Conservation (phyloP, 2,329 filamentous ascomycete genomes). For the Reticulascus tulasneorum region DNA sequence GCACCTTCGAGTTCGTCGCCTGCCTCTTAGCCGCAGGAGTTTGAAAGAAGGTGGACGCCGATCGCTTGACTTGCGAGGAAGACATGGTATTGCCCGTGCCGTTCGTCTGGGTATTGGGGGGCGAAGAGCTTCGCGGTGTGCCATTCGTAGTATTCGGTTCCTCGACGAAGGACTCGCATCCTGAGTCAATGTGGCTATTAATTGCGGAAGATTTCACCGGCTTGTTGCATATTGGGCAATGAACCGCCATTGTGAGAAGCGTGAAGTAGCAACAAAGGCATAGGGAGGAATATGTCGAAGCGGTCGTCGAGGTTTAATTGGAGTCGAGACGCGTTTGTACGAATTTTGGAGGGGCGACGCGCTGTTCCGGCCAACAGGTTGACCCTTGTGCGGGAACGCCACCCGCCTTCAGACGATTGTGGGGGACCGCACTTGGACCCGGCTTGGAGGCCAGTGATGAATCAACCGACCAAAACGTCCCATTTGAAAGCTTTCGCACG, state of each 20-base stretch:
- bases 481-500: too few relatives aligned
- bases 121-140: constrained; percentile 17
- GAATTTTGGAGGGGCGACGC: too few relatives aligned
- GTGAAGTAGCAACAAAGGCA: too few relatives aligned
- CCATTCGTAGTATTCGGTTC: too few relatives aligned
- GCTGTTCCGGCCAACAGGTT: too few relatives aligned
- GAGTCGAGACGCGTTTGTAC: background rate
- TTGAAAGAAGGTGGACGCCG: constrained; percentile 54
- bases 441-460: too few relatives aligned
- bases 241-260: constrained; percentile 42
- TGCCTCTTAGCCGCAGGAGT: constrained; percentile 56
- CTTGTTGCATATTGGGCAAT: constrained; percentile 78
- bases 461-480: too few relatives aligned
- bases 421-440: too few relatives aligned
- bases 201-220: constrained; percentile 70
- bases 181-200: constrained; percentile 87
- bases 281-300: background rate
- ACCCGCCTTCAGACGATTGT: too few relatives aligned
- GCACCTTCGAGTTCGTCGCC: constrained; percentile 28
- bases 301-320: background rate
- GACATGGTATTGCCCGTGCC: constrained; percentile 24
- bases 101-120: constrained; percentile 21
- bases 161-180: constrained; percentile 65
- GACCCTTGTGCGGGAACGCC: too few relatives aligned
- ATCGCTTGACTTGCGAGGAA: constrained; percentile 47